A percentile compares a stretch with the other conserved stretches of the same genome.
Conservation (phyloP, 2,329 filamentous ascomycete species). For the Sporothrix euskadiensis region DNA sequence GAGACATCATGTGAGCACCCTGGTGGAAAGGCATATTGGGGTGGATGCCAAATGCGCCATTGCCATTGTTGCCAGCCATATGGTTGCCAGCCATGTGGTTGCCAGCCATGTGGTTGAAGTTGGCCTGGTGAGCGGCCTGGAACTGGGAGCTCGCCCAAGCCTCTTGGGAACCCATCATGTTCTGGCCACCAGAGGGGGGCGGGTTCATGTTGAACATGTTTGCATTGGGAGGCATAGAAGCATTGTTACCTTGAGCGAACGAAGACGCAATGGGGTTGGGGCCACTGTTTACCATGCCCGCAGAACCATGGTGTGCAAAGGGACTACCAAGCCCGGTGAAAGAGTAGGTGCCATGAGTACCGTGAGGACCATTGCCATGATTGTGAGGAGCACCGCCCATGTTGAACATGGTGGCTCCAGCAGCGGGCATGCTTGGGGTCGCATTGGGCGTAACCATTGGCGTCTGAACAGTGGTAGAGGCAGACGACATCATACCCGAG, state of each 20-base stretch:
- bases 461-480: background rate
- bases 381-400: background rate
- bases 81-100: too few relatives aligned
- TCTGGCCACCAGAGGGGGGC: background rate
- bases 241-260: background rate
- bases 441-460: background rate
- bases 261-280: background rate
- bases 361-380: background rate
- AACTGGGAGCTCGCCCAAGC: background rate
- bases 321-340: conserved; percentile 12
- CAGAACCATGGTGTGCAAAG: background rate
- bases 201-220: background rate
- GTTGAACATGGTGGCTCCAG: background rate
- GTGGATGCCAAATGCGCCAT: background rate
- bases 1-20: background rate
- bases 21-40: background rate
- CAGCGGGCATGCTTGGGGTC: background rate
- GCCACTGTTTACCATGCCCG: background rate
- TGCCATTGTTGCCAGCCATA: background rate
- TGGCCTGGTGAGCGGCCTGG: background rate
- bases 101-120: background rate
- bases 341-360: conserved; percentile 12
- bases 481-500: background rate
- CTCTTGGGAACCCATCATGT: background rate
- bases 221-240: background rate